phyloP scores from a whole-genome alignment of 2,329 filamentous ascomycete genomes.

The Pseudocercospora fijiensis region DNA sequence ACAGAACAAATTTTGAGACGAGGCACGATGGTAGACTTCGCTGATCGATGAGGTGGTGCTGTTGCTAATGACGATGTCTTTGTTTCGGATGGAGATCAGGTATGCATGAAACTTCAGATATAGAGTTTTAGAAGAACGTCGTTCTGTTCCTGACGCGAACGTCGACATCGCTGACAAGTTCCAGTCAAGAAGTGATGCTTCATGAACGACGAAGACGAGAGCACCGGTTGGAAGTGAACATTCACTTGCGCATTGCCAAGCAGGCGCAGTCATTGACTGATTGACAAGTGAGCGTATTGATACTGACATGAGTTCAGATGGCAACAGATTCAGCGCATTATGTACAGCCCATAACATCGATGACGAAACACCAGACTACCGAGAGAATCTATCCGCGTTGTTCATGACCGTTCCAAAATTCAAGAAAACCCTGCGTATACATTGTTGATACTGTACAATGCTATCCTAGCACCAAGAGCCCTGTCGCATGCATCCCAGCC shows the following conservation, averaged over 20 bases:
- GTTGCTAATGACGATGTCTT: background rate
- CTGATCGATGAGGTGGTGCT: background rate
- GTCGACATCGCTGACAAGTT: background rate
- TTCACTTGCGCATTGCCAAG: background rate
- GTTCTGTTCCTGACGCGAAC: background rate
- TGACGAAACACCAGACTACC: background rate
- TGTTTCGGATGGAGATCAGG: background rate
- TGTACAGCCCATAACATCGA: background rate
- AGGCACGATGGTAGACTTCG: background rate
- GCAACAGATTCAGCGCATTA: background rate
- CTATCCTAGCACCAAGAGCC: background rate
- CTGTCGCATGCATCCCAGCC: background rate
- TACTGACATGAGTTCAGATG: background rate
- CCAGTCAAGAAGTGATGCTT: background rate
- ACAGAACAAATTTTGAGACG: background rate
- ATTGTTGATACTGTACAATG: constrained; percentile 7
- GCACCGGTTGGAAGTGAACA: background rate
- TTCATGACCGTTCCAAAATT: background rate
- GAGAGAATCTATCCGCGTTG: background rate
- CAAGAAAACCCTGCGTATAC: background rate
- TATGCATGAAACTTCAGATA: background rate
- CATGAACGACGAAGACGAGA: background rate
- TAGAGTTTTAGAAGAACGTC: background rate
- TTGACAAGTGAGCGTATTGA: background rate
- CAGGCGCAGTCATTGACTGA: background rate